A percentile compares a stretch with the other conserved stretches of the same genome.
phyloP scores from a whole-genome alignment of 73 alveolate species.

The Paramecium biaurelia region DNA sequence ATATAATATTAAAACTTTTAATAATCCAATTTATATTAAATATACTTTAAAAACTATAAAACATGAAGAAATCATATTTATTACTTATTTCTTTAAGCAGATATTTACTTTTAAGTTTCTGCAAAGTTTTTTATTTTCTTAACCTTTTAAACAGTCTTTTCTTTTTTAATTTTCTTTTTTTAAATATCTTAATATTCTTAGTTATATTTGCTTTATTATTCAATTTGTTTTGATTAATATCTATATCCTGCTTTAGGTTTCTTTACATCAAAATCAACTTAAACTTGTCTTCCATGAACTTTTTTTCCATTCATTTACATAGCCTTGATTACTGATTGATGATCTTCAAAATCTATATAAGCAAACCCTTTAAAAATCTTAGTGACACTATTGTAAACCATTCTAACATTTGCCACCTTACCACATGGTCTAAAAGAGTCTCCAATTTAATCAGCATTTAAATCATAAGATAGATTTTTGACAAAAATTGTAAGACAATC shows the following conservation, averaged over 20 bases:
- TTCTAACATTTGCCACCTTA: constrained; percentile 78
- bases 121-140: constrained; percentile 32
- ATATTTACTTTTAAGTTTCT: not conserved
- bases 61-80: not conserved
- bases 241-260: constrained; percentile 85
- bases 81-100: constrained; percentile 37
- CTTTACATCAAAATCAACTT: constrained; percentile 81
- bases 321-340: constrained; percentile 77
- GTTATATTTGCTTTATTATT: not conserved
- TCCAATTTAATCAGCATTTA: constrained; percentile 90
- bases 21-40: not conserved
- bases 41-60: not conserved
- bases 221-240: not conserved
- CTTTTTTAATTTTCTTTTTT: constrained; percentile 20
- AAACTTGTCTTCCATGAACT: constrained; percentile 80
- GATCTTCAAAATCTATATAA: constrained; percentile 81
- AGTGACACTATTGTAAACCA: constrained; percentile 79
- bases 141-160: not conserved
- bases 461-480: constrained; percentile 86
- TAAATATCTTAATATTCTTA: not conserved
- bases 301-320: constrained; percentile 86
- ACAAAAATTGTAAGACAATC: constrained; percentile 88
- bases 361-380: constrained; percentile 89
- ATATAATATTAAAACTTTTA: too few species aligned
- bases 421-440: constrained; percentile 90